phyloP scores from a whole-genome alignment of 2,329 filamentous ascomycete genomes.

The Hypoxylon sp. region DNA sequence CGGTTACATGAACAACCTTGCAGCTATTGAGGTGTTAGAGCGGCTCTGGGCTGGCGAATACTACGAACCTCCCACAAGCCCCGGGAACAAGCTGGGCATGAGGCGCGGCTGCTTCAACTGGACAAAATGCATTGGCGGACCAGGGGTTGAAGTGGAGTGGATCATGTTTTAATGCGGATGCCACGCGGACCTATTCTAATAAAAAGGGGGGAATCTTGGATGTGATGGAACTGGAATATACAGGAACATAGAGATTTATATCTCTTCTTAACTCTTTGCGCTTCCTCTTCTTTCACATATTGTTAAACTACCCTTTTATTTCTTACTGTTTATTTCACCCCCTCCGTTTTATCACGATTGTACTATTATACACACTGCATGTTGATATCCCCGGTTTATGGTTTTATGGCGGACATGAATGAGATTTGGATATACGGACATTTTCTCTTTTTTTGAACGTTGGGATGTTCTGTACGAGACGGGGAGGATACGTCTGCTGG shows the following conservation, averaged over 20 bases:
- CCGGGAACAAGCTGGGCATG: conserved; percentile 56
- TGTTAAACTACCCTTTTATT: conserved; percentile 23
- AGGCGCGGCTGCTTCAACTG: conserved; percentile 70
- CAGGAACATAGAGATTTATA: conserved; percentile 37
- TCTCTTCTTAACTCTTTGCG: conserved; percentile 3
- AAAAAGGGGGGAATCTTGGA: conserved; percentile 36
- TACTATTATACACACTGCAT: conserved; percentile 43
- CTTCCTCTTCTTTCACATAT: conserved; percentile 34
- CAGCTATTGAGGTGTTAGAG: conserved; percentile 87
- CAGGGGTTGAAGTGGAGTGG: conserved; percentile 73
- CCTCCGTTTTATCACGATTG: conserved; percentile 26
- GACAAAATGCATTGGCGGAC: conserved; percentile 70
- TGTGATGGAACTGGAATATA: conserved; percentile 34
- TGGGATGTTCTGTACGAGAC: conserved; percentile 37
- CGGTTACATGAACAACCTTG: conserved; percentile 94
- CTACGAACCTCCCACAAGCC: conserved; percentile 57
- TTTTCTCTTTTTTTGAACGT: conserved; percentile 27
- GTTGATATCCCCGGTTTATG: conserved; percentile 40
- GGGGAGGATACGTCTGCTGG: conserved; percentile 25
- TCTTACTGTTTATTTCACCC: conserved; percentile 21
- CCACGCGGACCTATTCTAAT: conserved; percentile 27
- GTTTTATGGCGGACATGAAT: conserved; percentile 44
- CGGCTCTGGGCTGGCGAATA: conserved; percentile 80
- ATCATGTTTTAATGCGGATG: conserved; percentile 71
- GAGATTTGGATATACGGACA: conserved; percentile 28